Evolutionary conservation across 345 rosid species (phyloP).

Genomic region (Populus pruinosa): DNA sequence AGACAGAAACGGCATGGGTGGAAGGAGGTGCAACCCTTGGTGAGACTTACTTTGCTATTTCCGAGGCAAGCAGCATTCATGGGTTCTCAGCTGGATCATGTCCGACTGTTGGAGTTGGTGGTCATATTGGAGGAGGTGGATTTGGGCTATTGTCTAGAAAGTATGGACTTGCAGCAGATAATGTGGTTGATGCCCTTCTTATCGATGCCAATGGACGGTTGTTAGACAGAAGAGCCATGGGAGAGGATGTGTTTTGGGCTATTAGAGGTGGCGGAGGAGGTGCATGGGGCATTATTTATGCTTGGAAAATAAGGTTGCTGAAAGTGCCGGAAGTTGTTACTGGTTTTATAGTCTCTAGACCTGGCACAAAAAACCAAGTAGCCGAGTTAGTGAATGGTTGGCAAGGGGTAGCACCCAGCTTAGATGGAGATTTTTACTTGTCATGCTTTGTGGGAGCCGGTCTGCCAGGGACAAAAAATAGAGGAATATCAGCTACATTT

Average conservation of each 20-base stretch:
- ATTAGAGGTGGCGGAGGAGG: constrained; percentile 33
- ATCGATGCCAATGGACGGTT: constrained; percentile 15
- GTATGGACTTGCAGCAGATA: constrained; percentile 28
- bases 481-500: constrained; percentile 22
- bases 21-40: constrained; percentile 35
- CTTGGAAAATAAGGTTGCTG: constrained; percentile 27
- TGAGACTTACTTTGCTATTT: constrained; percentile 16
- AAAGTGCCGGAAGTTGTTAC: constrained; percentile 14
- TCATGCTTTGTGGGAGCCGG: constrained; percentile 27
- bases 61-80: constrained; percentile 16
- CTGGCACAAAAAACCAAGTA: constrained; percentile 11
- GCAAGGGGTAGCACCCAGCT: constrained; percentile 23
- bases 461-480: constrained; percentile 12
- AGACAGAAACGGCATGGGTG: constrained; percentile 11
- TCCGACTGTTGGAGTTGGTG: constrained; percentile 32
- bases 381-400: constrained; percentile 21
- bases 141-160: constrained; percentile 25
- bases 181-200: constrained; percentile 25
- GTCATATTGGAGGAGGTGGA: constrained; percentile 28
- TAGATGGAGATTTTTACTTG: constrained; percentile 13
- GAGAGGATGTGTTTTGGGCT: constrained; percentile 33
- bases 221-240: constrained; percentile 23
- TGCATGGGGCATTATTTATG: constrained; percentile 19
- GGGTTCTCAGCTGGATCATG: constrained; percentile 32
- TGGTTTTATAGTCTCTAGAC: constrained; percentile 16